Conservation (phyloP, 768 basidiomycete genomes). For the Tulasnella sp. region DNA sequence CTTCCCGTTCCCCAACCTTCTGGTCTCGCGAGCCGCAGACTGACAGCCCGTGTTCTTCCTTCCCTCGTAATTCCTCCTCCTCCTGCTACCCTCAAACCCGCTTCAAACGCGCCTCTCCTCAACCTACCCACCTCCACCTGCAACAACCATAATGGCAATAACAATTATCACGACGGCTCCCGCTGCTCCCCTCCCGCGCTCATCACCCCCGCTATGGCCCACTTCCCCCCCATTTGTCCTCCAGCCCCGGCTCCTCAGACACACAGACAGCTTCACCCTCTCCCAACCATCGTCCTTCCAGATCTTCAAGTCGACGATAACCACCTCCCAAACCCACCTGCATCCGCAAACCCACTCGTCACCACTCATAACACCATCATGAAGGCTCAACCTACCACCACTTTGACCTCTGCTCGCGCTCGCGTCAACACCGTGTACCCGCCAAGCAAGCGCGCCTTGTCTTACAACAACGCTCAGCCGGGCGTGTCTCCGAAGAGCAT, state of each 20-base stretch:
- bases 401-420: constrained; percentile 5
- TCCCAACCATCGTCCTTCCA: constrained; percentile 20
- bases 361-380: constrained; percentile 58
- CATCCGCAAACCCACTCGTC: constrained; percentile 53
- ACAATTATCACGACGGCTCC: no score
- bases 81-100: not conserved
- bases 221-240: constrained; percentile 25
- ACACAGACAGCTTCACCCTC: constrained; percentile 18
- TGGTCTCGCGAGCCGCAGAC: constrained; percentile 15
- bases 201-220: constrained; percentile 21
- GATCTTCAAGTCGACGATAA: constrained; percentile 67
- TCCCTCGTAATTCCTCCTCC: not conserved
- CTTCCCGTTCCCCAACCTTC: constrained; percentile 22
- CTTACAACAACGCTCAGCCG: not conserved
- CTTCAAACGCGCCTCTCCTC: not conserved
- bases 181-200: constrained; percentile 27
- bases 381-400: constrained; percentile 38
- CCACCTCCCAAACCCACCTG: constrained; percentile 39
- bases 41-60: constrained; percentile 24
- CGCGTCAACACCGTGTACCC: constrained; percentile 25
- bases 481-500: constrained; percentile 23
- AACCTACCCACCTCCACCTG: not conserved
- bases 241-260: constrained; percentile 21
- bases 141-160: constrained; percentile 9
- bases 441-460: constrained; percentile 28